Evolutionary conservation across 306 rosid species (phyloP), one percentile per base, ranked within the genome.

Genomic region (Fagus sylvatica): DNA sequence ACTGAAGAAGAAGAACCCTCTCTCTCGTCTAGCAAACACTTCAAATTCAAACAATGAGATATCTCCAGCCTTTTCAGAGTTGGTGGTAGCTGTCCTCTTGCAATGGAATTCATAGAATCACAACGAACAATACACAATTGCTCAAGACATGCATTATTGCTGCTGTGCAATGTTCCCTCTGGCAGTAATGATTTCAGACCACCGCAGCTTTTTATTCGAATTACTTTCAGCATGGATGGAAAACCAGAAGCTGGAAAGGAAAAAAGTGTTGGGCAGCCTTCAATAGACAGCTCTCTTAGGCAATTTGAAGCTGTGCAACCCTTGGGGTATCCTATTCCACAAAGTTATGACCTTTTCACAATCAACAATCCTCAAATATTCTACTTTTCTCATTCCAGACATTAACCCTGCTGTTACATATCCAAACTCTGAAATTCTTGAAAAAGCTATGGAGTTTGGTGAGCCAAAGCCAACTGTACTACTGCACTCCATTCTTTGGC

Each of bases 21-120:
- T 46, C 51, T 15, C 51, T 46, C 42, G 40, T 39, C 74, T n/a
- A 67, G 74, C 69, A 53, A 67, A 67, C 74, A 67, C 5, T 53
- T 34, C 43, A 76, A 53, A 40, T 76, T 66, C 79, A 49, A 66
- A 53, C 80, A 76, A 43, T 76, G 42, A 39, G 80, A 76, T 53
- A 76, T 54, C 74, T 67, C 55, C 41, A 76, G 1, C 42, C 40
- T 13, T 43, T 70, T 46, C 9, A 77, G 62, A 71, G 76, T 57
- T 6, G 41, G 71, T 1, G 81, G 76, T 7, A 78, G 40, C 36
- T 70, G 76, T 16, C 73, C 76, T 49, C 42, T 43, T 69, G 81
- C 34, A 15, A 77, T 13, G 39, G 12, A 46, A 12, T n/a, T 19
- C 51, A 77, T 60, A 36, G 81, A 77, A 70, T 70, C 39, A 70